Conservation (phyloP, 2,329 filamentous ascomycete genomes). For the Cercospora zeae-maydis region DNA sequence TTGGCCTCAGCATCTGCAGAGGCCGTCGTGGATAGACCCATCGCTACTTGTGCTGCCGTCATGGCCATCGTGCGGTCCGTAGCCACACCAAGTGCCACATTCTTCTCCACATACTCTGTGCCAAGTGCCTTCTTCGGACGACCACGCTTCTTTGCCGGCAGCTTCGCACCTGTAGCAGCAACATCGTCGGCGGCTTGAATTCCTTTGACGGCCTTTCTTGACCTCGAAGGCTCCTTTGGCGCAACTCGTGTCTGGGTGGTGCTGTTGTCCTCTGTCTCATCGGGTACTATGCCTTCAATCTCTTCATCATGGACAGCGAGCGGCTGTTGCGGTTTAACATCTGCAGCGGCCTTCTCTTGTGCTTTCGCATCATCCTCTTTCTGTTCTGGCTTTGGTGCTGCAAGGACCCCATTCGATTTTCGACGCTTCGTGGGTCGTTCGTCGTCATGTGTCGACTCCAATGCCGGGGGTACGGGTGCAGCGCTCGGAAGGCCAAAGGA, state of each 20-base stretch:
- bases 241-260: constrained; percentile 12
- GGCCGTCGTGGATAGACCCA: background rate
- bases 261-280: constrained; percentile 16
- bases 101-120: background rate
- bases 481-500: constrained; percentile 22
- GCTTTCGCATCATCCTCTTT: background rate
- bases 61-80: background rate
- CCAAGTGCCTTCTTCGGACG: constrained; percentile 6
- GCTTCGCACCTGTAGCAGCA: background rate
- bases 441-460: constrained; percentile 1
- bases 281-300: background rate
- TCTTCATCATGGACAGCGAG: background rate
- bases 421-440: constrained; percentile 28
- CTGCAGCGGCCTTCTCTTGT: background rate
- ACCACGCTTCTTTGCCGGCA: constrained; percentile 8
- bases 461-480: background rate
- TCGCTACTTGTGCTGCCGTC: background rate
- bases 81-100: background rate
- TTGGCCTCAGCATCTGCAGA: background rate
- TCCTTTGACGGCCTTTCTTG: constrained; percentile 6
- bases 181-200: background rate
- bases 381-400: background rate
- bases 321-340: background rate
- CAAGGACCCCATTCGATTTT: constrained; percentile 13
- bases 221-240: constrained; percentile 7